phyloP scores from a whole-genome alignment of 75 land plant species.

The Chamaecyparis obtusa region DNA sequence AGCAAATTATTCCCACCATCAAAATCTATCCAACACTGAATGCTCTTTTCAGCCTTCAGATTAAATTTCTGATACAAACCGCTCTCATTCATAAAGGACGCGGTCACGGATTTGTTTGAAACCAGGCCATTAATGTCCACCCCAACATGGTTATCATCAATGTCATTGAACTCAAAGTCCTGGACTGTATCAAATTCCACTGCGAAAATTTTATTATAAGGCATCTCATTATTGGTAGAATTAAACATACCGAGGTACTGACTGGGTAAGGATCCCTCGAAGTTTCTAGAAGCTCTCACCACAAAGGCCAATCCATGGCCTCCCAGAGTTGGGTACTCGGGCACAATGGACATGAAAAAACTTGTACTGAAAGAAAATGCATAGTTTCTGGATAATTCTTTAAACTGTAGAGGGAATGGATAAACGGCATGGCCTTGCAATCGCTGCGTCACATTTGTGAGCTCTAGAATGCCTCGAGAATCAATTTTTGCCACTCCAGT shows the following conservation, averaged over 20 bases:
- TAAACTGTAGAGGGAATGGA: slow-evolving; percentile 15
- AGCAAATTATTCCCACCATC: slow-evolving; percentile 14
- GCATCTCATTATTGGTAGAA: slow-evolving; percentile 19
- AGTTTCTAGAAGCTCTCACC: slow-evolving; percentile 30
- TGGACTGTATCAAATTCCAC: slow-evolving; percentile 65
- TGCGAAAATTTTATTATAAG: slow-evolving; percentile 45
- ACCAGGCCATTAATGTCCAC: slow-evolving; percentile 43
- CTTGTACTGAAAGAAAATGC: slow-evolving; percentile 54
- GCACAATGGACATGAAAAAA: slow-evolving; percentile 48
- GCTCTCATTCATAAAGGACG: slow-evolving; percentile 14
- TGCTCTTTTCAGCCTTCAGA: slow-evolving; percentile 15
- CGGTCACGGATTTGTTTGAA: slow-evolving; percentile 36
- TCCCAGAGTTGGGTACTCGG: slow-evolving; percentile 40
- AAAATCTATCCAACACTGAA: slow-evolving; percentile 30
- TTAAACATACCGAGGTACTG: slow-evolving; percentile 62
- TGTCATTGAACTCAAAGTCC: slow-evolving; percentile 49
- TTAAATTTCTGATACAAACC: slow-evolving; percentile 3
- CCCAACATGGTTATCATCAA: slow-evolving; percentile 64
- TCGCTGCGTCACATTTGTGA: too few relatives aligned
- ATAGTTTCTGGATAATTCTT: neutral
- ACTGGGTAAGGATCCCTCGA: slow-evolving; percentile 30
- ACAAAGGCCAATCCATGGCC: slow-evolving; percentile 71
- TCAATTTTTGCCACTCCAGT: too few relatives aligned
- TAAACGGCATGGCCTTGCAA: slow-evolving; percentile 10
- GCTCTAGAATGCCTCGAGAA: too few relatives aligned